Percentiles rank a stretch among this genome's conserved stretches.
These are phyloP conservation scores for Lachancea sp. DNA, from an alignment of 805 yeast genomes.

Conservation along the genomic window DNA sequence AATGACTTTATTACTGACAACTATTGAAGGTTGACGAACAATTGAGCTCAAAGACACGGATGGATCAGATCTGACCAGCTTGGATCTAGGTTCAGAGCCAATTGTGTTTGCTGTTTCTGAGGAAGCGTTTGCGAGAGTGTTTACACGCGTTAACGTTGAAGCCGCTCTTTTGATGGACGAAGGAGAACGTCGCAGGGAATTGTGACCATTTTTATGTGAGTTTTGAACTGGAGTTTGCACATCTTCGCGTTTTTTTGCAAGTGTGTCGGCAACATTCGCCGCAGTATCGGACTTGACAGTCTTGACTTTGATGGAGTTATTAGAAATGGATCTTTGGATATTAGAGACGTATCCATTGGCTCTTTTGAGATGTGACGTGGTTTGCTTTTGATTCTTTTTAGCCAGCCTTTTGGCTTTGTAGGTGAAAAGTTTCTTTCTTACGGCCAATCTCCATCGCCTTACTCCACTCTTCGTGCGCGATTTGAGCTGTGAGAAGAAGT, in stretches of 20 bases:
- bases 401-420: constrained; percentile 8
- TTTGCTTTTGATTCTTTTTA: constrained; percentile 14
- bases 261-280: too few relatives aligned
- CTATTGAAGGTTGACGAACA: constrained; percentile 32
- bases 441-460: constrained; percentile 25
- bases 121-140: constrained; percentile 2
- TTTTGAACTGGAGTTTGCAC: not conserved
- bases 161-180: constrained; percentile 35
- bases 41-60: constrained; percentile 22
- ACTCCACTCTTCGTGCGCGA: constrained; percentile 20
- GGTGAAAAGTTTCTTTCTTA: constrained; percentile 21
- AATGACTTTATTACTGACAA: constrained; percentile 31
- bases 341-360: constrained; percentile 28
- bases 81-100: constrained; percentile 1
- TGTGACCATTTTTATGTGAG: constrained; percentile 1
- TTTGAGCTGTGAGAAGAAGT: constrained; percentile 27
- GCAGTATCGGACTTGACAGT: not conserved
- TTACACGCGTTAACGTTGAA: constrained; percentile 23
- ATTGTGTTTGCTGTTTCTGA: not conserved
- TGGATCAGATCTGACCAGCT: constrained; percentile 25
- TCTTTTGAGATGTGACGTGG: constrained; percentile 26
- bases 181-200: constrained; percentile 29
- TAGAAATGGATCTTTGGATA: constrained; percentile 20
- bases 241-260: not conserved
- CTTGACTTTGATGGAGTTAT: not conserved